Evolutionary conservation across 352 stramenopile species (phyloP).

Genomic region (Phytophthora crassamura): DNA sequence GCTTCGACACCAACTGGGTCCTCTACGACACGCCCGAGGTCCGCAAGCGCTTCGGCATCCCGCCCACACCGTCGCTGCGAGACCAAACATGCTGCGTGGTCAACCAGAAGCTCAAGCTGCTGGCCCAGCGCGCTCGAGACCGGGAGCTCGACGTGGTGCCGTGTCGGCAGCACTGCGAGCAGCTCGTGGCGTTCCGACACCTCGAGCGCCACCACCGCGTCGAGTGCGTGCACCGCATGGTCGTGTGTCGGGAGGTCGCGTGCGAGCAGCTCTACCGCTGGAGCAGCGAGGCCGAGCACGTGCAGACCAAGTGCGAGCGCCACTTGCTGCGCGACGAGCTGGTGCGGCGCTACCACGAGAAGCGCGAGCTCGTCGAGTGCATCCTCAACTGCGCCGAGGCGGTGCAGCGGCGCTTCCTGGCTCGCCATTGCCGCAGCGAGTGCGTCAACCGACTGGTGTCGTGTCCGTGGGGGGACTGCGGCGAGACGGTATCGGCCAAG

Average conservation of each 20-base stretch:
- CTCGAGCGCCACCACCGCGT: slow-evolving; percentile 64
- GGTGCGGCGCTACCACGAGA: slow-evolving; percentile 42
- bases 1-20: slow-evolving; percentile 53
- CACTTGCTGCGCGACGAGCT: slow-evolving; percentile 50
- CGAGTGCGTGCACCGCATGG: slow-evolving; percentile 57
- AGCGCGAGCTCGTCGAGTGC: slow-evolving; percentile 52
- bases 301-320: slow-evolving; percentile 45
- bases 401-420: slow-evolving; percentile 44
- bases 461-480: slow-evolving; percentile 59
- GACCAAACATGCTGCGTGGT: slow-evolving; percentile 71
- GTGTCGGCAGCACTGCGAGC: slow-evolving; percentile 59
- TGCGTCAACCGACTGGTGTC: slow-evolving; percentile 54
- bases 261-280: slow-evolving; percentile 50
- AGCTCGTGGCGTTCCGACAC: slow-evolving; percentile 34
- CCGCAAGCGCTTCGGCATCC: slow-evolving; percentile 55
- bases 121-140: slow-evolving; percentile 64
- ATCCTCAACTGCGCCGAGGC: slow-evolving; percentile 44
- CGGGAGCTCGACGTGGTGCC: slow-evolving; percentile 43
- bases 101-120: slow-evolving; percentile 71
- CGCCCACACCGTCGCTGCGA: slow-evolving; percentile 66
- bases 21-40: slow-evolving; percentile 56
- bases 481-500: slow-evolving; percentile 58
- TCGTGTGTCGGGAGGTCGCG: slow-evolving; percentile 58
- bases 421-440: slow-evolving; percentile 50
- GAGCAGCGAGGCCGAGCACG: slow-evolving; percentile 39